Conservation (phyloP, 441 rosid species). For the Pelargonium cotyledonis region DNA sequence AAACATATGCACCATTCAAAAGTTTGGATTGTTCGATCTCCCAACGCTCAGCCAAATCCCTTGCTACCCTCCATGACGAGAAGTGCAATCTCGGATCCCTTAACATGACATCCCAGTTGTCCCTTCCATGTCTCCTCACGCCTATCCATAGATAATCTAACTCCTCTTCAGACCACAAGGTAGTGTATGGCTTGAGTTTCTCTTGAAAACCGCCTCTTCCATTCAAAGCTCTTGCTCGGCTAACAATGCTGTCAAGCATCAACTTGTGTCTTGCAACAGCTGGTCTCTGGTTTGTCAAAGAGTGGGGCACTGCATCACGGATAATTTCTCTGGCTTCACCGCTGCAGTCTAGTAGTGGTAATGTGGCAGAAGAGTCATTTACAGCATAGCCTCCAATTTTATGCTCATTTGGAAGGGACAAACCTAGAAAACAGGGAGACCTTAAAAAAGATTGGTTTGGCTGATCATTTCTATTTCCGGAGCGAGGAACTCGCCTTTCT, state of each 20-base stretch:
- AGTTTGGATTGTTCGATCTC: conserved; percentile 29
- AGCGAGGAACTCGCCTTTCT: conserved; percentile 18
- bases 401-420: conserved; percentile 25
- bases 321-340: conserved; percentile 19
- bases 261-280: conserved; percentile 30
- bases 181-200: conserved; percentile 19
- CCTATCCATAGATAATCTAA: conserved; percentile 35
- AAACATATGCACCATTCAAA: conserved; percentile 19
- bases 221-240: conserved; percentile 25
- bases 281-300: conserved; percentile 24
- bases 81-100: conserved; percentile 26
- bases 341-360: conserved; percentile 16
- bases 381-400: conserved; percentile 16
- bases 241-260: conserved; percentile 35
- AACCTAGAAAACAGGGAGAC: conserved; percentile 27
- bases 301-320: conserved; percentile 20
- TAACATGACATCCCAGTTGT: conserved; percentile 31
- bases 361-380: conserved; percentile 13
- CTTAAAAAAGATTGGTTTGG: conserved; percentile 19
- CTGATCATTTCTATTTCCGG: conserved; percentile 20
- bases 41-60: conserved; percentile 32
- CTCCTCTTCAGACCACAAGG: conserved; percentile 33
- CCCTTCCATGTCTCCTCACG: conserved; percentile 31
- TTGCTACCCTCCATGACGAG: conserved; percentile 25
- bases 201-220: conserved; percentile 26